These are phyloP conservation scores for Apium graveolens DNA, from an alignment of 129 eudicot genomes.

Conservation along the genomic window DNA sequence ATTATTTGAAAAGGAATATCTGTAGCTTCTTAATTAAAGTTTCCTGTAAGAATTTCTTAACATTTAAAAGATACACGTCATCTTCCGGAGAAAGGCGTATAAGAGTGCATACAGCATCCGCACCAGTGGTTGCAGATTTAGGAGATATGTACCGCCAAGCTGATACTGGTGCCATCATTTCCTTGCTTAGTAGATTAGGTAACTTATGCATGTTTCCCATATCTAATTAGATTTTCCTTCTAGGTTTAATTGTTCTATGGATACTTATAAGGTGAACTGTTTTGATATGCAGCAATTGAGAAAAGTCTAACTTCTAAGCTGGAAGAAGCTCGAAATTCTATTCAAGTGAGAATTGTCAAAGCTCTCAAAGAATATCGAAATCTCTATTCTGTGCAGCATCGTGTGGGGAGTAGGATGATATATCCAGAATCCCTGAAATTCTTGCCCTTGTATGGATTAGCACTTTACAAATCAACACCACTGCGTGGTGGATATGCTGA, in stretches of 20 bases:
- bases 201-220: conserved; percentile 11
- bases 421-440: conserved; percentile 86
- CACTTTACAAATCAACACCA: conserved; percentile 67
- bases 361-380: conserved; percentile 87
- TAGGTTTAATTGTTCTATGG: neutral
- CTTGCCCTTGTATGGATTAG: conserved; percentile 70
- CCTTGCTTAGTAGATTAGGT: conserved; percentile 83
- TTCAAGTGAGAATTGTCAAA: conserved; percentile 74
- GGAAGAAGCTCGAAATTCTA: conserved; percentile 66
- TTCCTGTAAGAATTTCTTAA: conserved; percentile 29
- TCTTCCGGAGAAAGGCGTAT: conserved; percentile 99
- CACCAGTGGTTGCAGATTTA: conserved; percentile 88
- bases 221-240: neutral
- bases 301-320: conserved; percentile 71
- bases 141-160: conserved; percentile 97
- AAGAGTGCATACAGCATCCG: conserved; percentile 97
- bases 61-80: conserved; percentile 68
- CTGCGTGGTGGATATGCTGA: conserved; percentile 93
- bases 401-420: conserved; percentile 80
- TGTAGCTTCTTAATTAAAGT: neutral
- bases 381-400: conserved; percentile 82
- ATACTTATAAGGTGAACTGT: conserved; percentile 1
- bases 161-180: conserved; percentile 87
- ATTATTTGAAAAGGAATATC: neutral
- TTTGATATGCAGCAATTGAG: conserved; percentile 67